phyloP scores from a whole-genome alignment of 2,329 filamentous ascomycete species.

The Talaromyces sp. region DNA sequence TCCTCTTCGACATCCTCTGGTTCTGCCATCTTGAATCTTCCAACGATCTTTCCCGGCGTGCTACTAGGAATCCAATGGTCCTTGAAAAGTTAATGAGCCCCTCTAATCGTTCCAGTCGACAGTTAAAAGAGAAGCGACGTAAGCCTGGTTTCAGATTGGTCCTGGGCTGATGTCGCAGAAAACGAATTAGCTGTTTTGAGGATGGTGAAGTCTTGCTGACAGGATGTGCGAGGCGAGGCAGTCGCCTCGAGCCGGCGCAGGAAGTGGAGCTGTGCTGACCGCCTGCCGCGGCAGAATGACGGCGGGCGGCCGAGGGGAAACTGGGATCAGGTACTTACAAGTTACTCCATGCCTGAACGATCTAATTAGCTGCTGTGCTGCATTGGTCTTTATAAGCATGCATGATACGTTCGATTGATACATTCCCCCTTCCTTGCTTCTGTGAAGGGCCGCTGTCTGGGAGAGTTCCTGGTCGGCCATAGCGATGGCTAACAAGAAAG shows the following conservation, averaged over 20 bases:
- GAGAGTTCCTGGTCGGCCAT: constrained; percentile 9
- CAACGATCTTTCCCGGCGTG: background rate
- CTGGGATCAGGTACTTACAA: background rate
- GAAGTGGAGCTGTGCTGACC: constrained; percentile 19
- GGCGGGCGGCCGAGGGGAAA: background rate
- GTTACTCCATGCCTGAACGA: background rate
- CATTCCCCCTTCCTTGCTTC: background rate
- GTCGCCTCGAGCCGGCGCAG: constrained; percentile 8
- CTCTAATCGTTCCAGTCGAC: background rate
- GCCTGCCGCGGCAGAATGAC: constrained; percentile 9
- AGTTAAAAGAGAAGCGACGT: background rate
- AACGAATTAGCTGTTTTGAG: background rate
- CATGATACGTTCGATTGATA: background rate
- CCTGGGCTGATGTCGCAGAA: background rate
- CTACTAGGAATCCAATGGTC: background rate
- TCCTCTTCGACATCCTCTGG: constrained; percentile 83
- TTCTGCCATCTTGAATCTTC: constrained; percentile 62
- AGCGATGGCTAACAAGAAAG: constrained; percentile 49
- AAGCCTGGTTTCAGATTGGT: background rate
- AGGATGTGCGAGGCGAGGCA: constrained; percentile 15
- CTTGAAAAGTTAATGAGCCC: background rate
- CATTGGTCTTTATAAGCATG: background rate
- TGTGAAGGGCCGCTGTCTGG: background rate
- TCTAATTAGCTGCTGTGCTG: background rate
- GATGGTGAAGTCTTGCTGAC: background rate